Evolutionary conservation across 106 monocot genomes (phyloP).

Genomic region (Allium fistulosum): DNA sequence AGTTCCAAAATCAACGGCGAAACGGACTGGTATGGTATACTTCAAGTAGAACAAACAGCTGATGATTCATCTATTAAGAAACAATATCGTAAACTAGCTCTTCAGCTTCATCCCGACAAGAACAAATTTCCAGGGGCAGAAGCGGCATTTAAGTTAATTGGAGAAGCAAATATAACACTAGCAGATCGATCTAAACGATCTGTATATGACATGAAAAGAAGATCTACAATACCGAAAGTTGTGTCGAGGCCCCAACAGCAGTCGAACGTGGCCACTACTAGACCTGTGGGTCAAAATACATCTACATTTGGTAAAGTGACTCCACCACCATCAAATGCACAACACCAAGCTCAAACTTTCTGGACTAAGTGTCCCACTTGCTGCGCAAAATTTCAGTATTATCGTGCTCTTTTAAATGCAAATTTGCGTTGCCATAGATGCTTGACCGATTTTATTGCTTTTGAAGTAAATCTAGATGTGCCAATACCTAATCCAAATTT

Average conservation of each 20-base stretch:
- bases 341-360: constrained; percentile 12
- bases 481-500: too few relatives aligned
- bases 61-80: constrained; percentile 71
- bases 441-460: constrained; percentile 3
- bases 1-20: constrained; percentile 36
- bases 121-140: constrained; percentile 89
- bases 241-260: constrained; percentile 6
- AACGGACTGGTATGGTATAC: constrained; percentile 73
- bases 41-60: constrained; percentile 63
- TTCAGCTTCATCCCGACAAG: constrained; percentile 86
- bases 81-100: constrained; percentile 72
- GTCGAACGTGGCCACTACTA: constrained; percentile 4
- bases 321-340: constrained; percentile 12
- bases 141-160: constrained; percentile 78
- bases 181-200: constrained; percentile 47
- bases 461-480: constrained; percentile 5
- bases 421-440: constrained; percentile 13
- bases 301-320: constrained; percentile 1
- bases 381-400: constrained; percentile 52
- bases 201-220: constrained; percentile 65
- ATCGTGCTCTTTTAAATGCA: constrained; percentile 32
- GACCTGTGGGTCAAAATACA: constrained; percentile 9
- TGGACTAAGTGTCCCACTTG: constrained; percentile 60
- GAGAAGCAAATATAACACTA: constrained; percentile 68
- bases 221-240: neutral